Evolutionary conservation across 306 rosid species (phyloP).

Genomic region (Corylus americana): DNA sequence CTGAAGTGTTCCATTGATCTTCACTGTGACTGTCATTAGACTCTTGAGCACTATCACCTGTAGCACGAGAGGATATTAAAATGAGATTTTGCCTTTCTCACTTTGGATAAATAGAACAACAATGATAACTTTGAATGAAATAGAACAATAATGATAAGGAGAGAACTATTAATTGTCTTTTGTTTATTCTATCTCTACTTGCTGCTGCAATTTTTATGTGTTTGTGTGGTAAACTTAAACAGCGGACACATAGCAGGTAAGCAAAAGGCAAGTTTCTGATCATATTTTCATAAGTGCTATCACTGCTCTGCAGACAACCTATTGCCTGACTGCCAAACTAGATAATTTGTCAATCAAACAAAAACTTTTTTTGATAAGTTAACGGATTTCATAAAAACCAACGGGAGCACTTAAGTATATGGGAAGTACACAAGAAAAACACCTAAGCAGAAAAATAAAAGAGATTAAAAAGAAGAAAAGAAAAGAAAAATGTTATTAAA

Average conservation of each 20-base stretch:
- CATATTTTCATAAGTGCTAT: not conserved
- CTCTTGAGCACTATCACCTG: conserved; percentile 56
- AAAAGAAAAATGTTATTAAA: too few species aligned
- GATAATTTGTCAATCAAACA: too few species aligned
- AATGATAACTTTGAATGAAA: not conserved
- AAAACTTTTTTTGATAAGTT: too few species aligned
- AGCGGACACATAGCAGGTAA: not conserved
- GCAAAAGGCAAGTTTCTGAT: not conserved
- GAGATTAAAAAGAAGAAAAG: too few species aligned
- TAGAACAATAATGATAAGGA: not conserved
- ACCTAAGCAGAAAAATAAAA: too few species aligned
- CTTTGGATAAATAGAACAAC: not conserved
- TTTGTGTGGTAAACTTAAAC: not conserved
- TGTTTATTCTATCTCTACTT: not conserved
- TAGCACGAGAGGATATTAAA: conserved; percentile 17
- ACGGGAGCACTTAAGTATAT: too few species aligned
- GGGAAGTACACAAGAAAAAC: too few species aligned
- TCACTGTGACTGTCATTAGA: conserved; percentile 35
- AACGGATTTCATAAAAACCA: too few species aligned
- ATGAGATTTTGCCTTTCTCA: conserved; percentile 21
- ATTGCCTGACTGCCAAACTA: too few species aligned
- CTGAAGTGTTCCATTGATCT: conserved; percentile 58
- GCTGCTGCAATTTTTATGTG: not conserved
- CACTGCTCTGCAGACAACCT: not conserved
- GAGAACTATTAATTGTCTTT: not conserved